Evolutionary conservation across 108 stramenopile genomes (phyloP), one percentile per base, ranked within the genome.

Genomic region (Hondaea fermentalgiana): DNA sequence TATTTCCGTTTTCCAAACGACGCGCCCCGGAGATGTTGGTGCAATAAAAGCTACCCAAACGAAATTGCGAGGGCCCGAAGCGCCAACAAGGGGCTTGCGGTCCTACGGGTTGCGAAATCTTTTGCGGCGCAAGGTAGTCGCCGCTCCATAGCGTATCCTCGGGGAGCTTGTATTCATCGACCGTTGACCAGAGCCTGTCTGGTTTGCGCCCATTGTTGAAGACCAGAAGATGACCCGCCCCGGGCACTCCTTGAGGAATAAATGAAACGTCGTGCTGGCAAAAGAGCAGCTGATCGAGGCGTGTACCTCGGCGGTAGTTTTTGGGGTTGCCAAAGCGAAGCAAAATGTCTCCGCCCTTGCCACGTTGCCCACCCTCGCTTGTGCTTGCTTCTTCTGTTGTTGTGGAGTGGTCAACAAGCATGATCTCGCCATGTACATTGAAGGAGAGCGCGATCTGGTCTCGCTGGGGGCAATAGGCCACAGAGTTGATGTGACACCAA

Each of bases 191-290:
- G 0, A 4, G 5, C 43, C 87, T 59, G 87, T 88, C 87, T 60
- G 87, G 87, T 17, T 57, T 21, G 19, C 87, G 44, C 4, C 87
- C 87, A 57, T 88, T 88, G 87, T 88, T 88, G 87, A 88, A 88
- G 47, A 60, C 17, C 14, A 88, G 42, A 28, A 88, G 2, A 25
- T 58, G 44, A 60, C 57, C 57, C 2, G 29, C 87, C 8, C 87
- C 57, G 0, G 72, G 43, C 59, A 59, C 17, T 1, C 29, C 87
- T 5, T 87, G 29, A 6, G 42, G 58, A n/a, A 87, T 58, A 2
- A 87, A 58, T 14, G 5, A 8, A 44, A 88, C 60, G 69, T 19
- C 17, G 69, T 88, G 87, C 69, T 88, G 87, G n/a, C 4, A 6
- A 60, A 60, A 88, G 87, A 88, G 87, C 10, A n/a, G 60, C 60